Base-by-base conservation (phyloP, 257 asterid genomes). In the Plectranthus barbatus region DNA sequence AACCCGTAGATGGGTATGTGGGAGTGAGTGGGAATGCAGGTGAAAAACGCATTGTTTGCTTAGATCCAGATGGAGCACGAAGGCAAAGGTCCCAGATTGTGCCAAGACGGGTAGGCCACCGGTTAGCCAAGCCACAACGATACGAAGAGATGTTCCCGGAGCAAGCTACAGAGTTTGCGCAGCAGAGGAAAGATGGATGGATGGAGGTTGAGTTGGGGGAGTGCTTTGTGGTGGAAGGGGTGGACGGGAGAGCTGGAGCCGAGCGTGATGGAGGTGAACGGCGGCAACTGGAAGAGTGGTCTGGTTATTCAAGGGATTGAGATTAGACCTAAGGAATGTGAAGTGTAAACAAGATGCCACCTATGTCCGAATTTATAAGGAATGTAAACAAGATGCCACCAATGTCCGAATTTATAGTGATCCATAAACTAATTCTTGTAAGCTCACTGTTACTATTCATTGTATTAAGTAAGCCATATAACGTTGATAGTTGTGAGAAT, bases 121-220 rank as follows among this genome's bases (percentile, higher is more conserved):
- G 54, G 1, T 62, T 58, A 8, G 47, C 68, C 46, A 61, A 9
- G 26, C 1, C 40, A 7, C 46, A 24, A 5, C 58, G 78, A 41
- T 59, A 9, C 4, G 75, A 19, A 21, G 56, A 54, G 47, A 21
- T 21, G 1, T 19, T 71, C 0, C 17, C 8, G n/a, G 78, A 74
- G 1, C 21, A 9, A 6, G 66, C 60, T 33, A 50, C 51, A 0
- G 77, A 65, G 64, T 37, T 19, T 48, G 77, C 82, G 2, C 79
- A 77, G 58, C 67, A 26, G 76, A 85, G 97, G 60, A 69, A 36
- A 1, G 95, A 87, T 55, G 84, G 83, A 17, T 92, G 96, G 97
- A 71, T 76, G 80, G 99, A 92, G 66, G 83, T 82, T 10, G 85
- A 85, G 57, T 65, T 92, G 76, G 99, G 97, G 12, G 95, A 83